Evolutionary conservation across 306 rosid species (phyloP).

Genomic region (Vigna nakashimae): DNA sequence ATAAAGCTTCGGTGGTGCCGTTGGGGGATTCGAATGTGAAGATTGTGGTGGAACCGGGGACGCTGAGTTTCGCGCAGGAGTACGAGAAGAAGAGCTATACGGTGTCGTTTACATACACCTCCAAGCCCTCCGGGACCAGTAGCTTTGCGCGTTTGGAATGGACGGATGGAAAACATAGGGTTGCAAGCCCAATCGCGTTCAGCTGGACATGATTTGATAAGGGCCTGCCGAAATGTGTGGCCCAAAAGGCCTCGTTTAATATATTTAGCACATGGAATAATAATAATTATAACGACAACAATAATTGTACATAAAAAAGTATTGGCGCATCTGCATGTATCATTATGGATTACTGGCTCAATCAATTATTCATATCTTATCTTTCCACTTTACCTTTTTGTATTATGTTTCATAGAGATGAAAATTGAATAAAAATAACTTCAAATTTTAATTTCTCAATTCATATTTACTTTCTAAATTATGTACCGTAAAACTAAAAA

Average conservation of each 20-base stretch:
- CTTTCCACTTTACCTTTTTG: background rate
- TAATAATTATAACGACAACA: constrained; percentile 29
- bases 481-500: background rate
- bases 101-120: constrained; percentile 60
- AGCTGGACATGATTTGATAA: constrained; percentile 60
- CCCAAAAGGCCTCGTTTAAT: background rate
- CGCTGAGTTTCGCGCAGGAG: constrained; percentile 54
- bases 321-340: background rate
- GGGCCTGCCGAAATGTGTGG: background rate
- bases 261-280: constrained; percentile 4
- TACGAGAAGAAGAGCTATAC: constrained; percentile 79
- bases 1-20: constrained; percentile 57
- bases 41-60: constrained; percentile 68
- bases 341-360: constrained; percentile 2
- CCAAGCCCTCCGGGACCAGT: constrained; percentile 75
- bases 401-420: background rate
- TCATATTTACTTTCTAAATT: background rate
- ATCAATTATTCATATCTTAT: background rate
- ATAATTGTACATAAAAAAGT: constrained; percentile 41
- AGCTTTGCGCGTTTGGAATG: constrained; percentile 77
- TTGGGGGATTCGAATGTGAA: constrained; percentile 60
- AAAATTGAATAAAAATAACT: too few species aligned
- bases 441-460: background rate
- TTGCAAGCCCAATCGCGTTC: constrained; percentile 80
- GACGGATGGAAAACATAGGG: constrained; percentile 80